These are phyloP conservation scores for Dothidotthia symphoricarpi DNA, from an alignment of 2,329 filamentous ascomycete genomes.

Conservation along the genomic window DNA sequence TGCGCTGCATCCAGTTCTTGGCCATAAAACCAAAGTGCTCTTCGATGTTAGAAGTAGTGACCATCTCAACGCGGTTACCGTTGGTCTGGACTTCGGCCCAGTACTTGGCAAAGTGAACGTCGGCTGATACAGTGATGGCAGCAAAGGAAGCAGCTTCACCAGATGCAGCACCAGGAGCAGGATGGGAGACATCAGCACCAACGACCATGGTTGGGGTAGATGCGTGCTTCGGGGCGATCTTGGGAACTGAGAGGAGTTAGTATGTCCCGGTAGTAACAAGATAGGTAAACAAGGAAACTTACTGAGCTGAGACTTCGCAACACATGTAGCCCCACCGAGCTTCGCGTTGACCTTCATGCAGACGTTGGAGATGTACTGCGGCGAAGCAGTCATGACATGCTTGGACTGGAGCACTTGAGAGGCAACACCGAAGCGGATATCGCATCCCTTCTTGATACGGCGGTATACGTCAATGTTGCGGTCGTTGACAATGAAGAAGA, in stretches of 20 bases:
- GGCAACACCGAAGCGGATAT: constrained; percentile 79
- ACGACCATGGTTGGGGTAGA: constrained; percentile 69
- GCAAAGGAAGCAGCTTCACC: constrained; percentile 67
- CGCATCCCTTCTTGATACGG: constrained; percentile 83
- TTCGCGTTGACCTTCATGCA: constrained; percentile 97
- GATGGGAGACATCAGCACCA: constrained; percentile 87
- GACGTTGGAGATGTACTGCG: constrained; percentile 90
- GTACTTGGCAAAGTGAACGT: constrained; percentile 69
- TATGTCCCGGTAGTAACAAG: not conserved
- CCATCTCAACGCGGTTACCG: constrained; percentile 75
- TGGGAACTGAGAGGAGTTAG: constrained; percentile 10
- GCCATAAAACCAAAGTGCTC: constrained; percentile 65
- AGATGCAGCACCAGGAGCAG: constrained; percentile 57
- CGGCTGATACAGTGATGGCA: constrained; percentile 79
- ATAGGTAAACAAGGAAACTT: constrained; percentile 1
- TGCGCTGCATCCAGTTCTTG: constrained; percentile 60
- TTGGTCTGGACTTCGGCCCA: constrained; percentile 80
- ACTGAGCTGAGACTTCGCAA: constrained; percentile 43
- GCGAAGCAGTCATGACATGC: constrained; percentile 67
- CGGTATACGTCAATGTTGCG: constrained; percentile 73
- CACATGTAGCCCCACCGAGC: constrained; percentile 75
- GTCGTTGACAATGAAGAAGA: constrained; percentile 74
- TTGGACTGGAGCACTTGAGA: constrained; percentile 76
- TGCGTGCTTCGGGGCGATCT: constrained; percentile 13
- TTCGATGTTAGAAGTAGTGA: constrained; percentile 65